phyloP scores from a whole-genome alignment of 495 filamentous ascomycete species.

The Talaromyces proteolyticus region DNA sequence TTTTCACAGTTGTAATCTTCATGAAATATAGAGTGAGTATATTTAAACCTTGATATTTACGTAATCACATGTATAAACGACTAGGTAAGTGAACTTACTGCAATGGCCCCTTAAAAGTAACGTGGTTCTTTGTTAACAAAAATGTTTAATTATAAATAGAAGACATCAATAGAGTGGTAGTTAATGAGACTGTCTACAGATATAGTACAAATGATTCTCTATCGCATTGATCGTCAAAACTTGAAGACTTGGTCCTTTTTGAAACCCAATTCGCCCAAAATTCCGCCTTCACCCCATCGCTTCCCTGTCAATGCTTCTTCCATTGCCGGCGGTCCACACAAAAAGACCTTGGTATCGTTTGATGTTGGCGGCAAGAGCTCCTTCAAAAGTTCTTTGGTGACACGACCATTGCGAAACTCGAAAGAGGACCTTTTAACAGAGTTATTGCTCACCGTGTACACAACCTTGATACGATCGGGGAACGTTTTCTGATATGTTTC shows the following conservation, averaged over 20 bases:
- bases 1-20: too few species aligned
- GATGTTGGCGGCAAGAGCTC: slow-evolving; percentile 29
- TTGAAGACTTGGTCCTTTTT: slow-evolving; percentile 46
- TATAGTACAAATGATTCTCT: too few species aligned
- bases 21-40: too few species aligned
- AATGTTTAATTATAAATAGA: too few species aligned
- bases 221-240: too few species aligned
- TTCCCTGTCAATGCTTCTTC: slow-evolving; percentile 48
- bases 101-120: too few species aligned
- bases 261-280: slow-evolving; percentile 48
- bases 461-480: slow-evolving; percentile 50
- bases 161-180: too few species aligned
- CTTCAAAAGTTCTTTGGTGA: slow-evolving; percentile 50
- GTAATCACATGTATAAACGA: too few species aligned
- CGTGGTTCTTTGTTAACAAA: too few species aligned
- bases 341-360: slow-evolving; percentile 52
- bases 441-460: slow-evolving; percentile 53
- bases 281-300: slow-evolving; percentile 23
- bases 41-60: too few species aligned
- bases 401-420: slow-evolving; percentile 44
- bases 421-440: slow-evolving; percentile 18
- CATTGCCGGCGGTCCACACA: slow-evolving; percentile 62
- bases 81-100: too few species aligned
- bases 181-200: too few species aligned
- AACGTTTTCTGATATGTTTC: slow-evolving; percentile 36